Evolutionary conservation across 352 stramenopile species (phyloP).

Genomic region (Pythium guiyangense): DNA sequence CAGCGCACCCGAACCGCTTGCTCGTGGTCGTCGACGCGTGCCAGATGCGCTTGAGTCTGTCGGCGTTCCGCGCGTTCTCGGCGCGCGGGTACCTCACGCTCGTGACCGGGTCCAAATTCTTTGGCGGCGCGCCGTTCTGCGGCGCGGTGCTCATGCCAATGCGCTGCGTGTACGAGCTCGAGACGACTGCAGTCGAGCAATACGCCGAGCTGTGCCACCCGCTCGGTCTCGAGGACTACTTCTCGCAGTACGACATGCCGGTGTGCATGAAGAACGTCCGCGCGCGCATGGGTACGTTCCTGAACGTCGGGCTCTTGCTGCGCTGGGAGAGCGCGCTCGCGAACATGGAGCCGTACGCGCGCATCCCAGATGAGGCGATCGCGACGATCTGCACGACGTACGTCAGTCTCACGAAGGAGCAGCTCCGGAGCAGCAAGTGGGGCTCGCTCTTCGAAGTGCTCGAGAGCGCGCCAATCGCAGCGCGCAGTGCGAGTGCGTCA

Average conservation of each 20-base stretch:
- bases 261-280: conserved; percentile 62
- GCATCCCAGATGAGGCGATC: conserved; percentile 44
- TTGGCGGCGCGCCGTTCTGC: conserved; percentile 81
- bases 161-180: conserved; percentile 75
- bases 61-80: conserved; percentile 57
- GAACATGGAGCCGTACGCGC: conserved; percentile 76
- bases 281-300: conserved; percentile 37
- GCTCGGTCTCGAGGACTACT: conserved; percentile 77
- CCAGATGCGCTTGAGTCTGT: conserved; percentile 74
- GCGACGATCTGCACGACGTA: conserved; percentile 55
- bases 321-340: conserved; percentile 78
- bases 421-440: conserved; percentile 33
- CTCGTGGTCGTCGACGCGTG: conserved; percentile 86
- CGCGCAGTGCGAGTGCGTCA: neutral
- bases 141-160: conserved; percentile 80
- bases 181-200: conserved; percentile 50
- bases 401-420: conserved; percentile 43
- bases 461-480: conserved; percentile 14
- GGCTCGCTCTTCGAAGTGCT: conserved; percentile 44
- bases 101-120: conserved; percentile 88
- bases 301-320: conserved; percentile 76
- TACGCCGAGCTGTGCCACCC: conserved; percentile 62
- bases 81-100: conserved; percentile 67
- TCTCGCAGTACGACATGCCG: conserved; percentile 75
- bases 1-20: conserved; percentile 60